Evolutionary conservation across 2,329 filamentous ascomycete species (phyloP).

Genomic region (Penicillium sp.): DNA sequence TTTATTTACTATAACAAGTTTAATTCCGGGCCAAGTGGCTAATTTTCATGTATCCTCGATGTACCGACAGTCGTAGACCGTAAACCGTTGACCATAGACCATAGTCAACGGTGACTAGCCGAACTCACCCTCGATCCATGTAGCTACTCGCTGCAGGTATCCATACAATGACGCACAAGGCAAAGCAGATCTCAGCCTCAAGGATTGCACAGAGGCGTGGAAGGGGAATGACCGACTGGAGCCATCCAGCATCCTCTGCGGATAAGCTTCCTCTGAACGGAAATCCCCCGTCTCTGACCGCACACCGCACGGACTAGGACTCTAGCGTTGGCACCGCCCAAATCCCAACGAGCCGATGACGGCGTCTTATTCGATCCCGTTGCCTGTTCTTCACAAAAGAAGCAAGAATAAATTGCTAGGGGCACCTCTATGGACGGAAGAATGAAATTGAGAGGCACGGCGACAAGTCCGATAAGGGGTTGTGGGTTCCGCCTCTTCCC

Average conservation of each 20-base stretch:
- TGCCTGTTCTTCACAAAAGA: neutral
- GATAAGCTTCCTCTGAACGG: neutral
- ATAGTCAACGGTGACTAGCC: too few relatives aligned
- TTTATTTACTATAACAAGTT: neutral
- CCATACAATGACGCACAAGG: conserved; percentile 1
- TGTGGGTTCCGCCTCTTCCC: conserved; percentile 14
- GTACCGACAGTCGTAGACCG: too few relatives aligned
- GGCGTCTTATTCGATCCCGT: neutral
- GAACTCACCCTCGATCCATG: too few relatives aligned
- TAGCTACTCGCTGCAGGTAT: too few relatives aligned
- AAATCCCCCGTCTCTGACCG: neutral
- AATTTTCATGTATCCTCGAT: neutral
- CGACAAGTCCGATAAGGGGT: conserved; percentile 16
- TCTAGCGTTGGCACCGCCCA: neutral
- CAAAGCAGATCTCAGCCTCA: neutral
- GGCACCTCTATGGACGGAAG: neutral
- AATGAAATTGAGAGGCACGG: conserved; percentile 4
- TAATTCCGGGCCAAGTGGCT: neutral
- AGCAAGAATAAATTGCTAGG: neutral
- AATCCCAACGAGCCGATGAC: neutral
- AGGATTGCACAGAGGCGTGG: neutral
- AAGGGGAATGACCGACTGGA: neutral
- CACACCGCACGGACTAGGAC: too few relatives aligned
- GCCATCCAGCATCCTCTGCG: neutral
- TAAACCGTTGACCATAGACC: too few relatives aligned